These are phyloP conservation scores for Lichtheimia corymbifera DNA, from an alignment of 371 early-diverging fungal genomes.

Conservation along the genomic window DNA sequence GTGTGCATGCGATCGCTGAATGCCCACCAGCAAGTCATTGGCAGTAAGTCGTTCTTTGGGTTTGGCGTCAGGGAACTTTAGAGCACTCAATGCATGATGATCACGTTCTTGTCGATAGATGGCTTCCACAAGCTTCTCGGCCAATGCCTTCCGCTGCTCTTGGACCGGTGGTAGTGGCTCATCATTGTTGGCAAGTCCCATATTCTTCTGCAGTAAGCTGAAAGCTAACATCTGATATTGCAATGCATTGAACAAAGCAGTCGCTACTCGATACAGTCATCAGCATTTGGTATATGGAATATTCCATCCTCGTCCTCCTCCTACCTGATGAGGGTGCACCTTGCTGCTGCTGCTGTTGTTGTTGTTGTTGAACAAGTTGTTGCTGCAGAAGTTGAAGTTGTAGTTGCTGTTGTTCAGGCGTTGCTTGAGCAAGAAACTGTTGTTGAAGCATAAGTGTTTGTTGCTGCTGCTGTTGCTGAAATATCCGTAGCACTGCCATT, in stretches of 20 bases:
- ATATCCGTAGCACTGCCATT: constrained; percentile 61
- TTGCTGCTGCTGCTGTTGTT: constrained; percentile 16
- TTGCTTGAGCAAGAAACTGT: constrained; percentile 55
- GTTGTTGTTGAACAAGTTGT: constrained; percentile 31
- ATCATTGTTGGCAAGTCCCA: constrained; percentile 4
- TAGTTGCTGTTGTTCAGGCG: constrained; percentile 38
- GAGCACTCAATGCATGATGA: constrained; percentile 17
- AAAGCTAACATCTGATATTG: constrained; percentile 17
- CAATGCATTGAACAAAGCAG: constrained; percentile 1
- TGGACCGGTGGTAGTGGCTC: constrained; percentile 14
- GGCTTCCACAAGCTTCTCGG: constrained; percentile 41
- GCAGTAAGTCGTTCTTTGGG: constrained; percentile 18
- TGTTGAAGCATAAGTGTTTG: constrained; percentile 18
- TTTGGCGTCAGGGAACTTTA: constrained; percentile 17
- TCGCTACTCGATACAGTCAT: background rate
- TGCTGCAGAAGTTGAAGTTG: constrained; percentile 32
- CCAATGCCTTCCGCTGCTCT: constrained; percentile 37
- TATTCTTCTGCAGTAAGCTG: constrained; percentile 6
- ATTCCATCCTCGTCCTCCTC: background rate
- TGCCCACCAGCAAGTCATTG: constrained; percentile 29
- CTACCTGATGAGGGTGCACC: constrained; percentile 5
- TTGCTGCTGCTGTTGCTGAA: constrained; percentile 42
- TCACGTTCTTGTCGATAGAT: constrained; percentile 40
- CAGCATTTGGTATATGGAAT: background rate
- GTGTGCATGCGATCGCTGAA: constrained; percentile 46